Conservation (phyloP, 2,329 filamentous ascomycete genomes). For the Gyromitra esculenta region DNA sequence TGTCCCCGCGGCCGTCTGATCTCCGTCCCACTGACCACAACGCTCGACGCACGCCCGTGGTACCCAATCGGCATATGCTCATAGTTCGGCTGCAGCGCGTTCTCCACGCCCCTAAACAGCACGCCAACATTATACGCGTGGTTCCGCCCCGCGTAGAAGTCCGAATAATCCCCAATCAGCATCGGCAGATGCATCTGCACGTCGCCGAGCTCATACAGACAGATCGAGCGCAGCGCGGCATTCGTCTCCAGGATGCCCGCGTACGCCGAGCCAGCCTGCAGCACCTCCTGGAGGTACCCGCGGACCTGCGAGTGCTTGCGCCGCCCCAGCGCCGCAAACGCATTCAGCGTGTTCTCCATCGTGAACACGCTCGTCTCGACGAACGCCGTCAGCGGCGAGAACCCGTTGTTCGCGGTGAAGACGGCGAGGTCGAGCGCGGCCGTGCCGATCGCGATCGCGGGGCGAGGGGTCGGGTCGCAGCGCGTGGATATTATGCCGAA, state of each 20-base stretch:
- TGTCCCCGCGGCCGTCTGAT: conserved; percentile 80
- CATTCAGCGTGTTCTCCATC: conserved; percentile 68
- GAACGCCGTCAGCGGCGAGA: conserved; percentile 71
- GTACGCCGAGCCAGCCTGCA: conserved; percentile 69
- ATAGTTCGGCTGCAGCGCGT: conserved; percentile 83
- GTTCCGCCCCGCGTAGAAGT: conserved; percentile 83
- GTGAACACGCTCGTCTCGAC: conserved; percentile 62
- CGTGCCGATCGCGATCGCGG: conserved; percentile 77
- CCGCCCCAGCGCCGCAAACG: conserved; percentile 77
- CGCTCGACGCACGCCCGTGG: conserved; percentile 78
- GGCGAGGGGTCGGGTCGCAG: conserved; percentile 67
- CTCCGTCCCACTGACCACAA: conserved; percentile 77
- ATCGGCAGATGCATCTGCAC: conserved; percentile 77
- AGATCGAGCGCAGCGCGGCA: conserved; percentile 63
- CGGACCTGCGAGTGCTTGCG: conserved; percentile 75
- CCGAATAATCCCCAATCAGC: conserved; percentile 82
- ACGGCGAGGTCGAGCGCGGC: conserved; percentile 74
- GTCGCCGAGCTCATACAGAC: conserved; percentile 57
- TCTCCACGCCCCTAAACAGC: conserved; percentile 76
- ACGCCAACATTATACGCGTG: conserved; percentile 76
- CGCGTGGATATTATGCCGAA: conserved; percentile 81
- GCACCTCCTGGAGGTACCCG: conserved; percentile 73
- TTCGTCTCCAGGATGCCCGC: conserved; percentile 73
- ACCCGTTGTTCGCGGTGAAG: conserved; percentile 70
- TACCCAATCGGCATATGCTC: conserved; percentile 83